Percentiles rank a stretch among this genome's conserved stretches.
phyloP scores from a whole-genome alignment of 495 filamentous ascomycete genomes.

The Choiromyces venosus region DNA sequence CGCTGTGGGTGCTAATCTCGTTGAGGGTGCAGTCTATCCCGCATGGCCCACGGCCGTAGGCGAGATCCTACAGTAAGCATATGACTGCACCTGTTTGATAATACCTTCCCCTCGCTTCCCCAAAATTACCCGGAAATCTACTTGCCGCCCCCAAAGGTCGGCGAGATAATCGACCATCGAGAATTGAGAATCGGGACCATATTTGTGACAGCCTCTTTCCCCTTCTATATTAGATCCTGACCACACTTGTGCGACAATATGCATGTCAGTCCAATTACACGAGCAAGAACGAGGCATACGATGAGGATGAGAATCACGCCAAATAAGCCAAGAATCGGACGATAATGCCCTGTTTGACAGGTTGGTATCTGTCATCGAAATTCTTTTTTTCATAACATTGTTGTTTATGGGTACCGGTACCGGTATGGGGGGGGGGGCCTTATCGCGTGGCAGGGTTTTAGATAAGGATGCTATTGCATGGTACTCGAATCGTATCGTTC shows the following conservation, averaged over 20 bases:
- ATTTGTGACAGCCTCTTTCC: not conserved
- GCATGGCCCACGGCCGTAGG: not conserved
- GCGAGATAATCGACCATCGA: not conserved
- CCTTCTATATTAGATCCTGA: not conserved
- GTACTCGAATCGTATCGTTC: not conserved
- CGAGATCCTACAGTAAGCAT: not conserved
- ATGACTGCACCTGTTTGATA: not conserved
- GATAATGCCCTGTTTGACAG: not conserved
- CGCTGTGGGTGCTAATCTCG: too few species aligned
- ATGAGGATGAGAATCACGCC: not conserved
- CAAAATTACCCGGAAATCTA: not conserved
- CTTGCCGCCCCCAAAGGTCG: not conserved
- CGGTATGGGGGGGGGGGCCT: not conserved
- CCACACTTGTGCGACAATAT: not conserved
- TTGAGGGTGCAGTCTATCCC: too few species aligned
- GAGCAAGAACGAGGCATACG: not conserved
- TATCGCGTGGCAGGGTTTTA: not conserved
- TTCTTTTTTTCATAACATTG: not conserved
- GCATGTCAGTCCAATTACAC: not conserved
- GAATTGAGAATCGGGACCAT: not conserved
- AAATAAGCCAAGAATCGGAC: not conserved
- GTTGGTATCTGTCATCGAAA: conserved; percentile 2
- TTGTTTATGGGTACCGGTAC: too few species aligned
- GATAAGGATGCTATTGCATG: not conserved
- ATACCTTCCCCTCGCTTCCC: not conserved